Base-by-base conservation (phyloP, 1,284 basidiomycete species). In the Sparassis latifolia region DNA sequence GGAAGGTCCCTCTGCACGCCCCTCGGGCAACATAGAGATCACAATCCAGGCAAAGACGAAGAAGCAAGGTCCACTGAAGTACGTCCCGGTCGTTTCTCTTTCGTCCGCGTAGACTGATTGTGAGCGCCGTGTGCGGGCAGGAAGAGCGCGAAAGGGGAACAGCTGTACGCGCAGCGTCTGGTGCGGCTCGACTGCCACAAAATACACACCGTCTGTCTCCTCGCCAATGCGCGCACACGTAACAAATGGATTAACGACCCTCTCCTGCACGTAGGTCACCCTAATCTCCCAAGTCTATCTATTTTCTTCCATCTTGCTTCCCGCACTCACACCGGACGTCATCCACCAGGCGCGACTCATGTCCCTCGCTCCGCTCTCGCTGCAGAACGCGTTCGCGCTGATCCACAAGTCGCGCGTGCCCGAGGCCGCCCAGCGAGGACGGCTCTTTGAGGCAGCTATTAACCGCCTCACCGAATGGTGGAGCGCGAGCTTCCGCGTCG, bases 171-270 rank as follows among this genome's bases (percentile, higher is more conserved):
- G 6, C 88, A 93, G 62, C 79, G 92, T 9, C 71, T 86, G 27
- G 66, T 84, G 9, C 78, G 92, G 28, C 80, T 94, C 41, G 79
- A 86, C 52, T 83, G 82, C 49, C 93, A 97, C 71, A 94, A 95
- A 68, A 72, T 92, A 10, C 94, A 97, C 61, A 89, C 89, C 2
- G 70, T 97, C 3, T 71, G 80, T 10, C 75, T 97, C 5, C 77
- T 98, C 2, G 80, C 82, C 3, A 91, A 88, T 61, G 86, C 88
- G 3, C 71, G 77, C 33, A 71, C 84, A 10, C 80, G 96, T 43
- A 98, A 99, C 66, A 74, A 73, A 49, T 95, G 90, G 89, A 66
- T 93, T 20, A 94, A 92, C 54, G 89, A 97, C 62, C 69, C 72
- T 1, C 70, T 92, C 2, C 74, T 99, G 9, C 91, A 96, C 61